Percentiles rank a stretch among this genome's conserved stretches.
Conservation (phyloP, 2,329 filamentous ascomycete species). For the Hymenoscyphus fructigenus region DNA sequence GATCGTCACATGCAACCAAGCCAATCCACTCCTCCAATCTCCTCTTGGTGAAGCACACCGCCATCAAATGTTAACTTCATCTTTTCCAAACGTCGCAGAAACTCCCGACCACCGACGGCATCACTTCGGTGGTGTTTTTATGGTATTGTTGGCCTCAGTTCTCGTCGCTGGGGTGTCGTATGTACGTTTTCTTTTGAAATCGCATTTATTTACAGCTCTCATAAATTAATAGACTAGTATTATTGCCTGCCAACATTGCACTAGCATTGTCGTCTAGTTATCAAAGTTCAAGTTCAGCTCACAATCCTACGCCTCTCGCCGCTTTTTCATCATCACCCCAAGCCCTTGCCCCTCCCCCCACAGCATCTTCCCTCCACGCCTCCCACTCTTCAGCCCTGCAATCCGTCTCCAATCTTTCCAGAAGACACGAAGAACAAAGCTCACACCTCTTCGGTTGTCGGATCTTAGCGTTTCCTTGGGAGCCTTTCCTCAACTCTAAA, state of each 20-base stretch:
- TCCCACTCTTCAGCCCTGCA: background rate
- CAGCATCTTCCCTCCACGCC: constrained; percentile 1
- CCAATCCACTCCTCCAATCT: background rate
- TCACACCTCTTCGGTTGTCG: background rate
- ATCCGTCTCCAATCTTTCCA: background rate
- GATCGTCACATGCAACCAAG: background rate
- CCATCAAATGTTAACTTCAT: background rate
- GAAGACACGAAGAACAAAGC: background rate
- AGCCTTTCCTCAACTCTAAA: background rate
- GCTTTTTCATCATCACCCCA: background rate
- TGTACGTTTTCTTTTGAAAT: background rate
- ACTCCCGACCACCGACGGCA: background rate
- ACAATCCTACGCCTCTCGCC: background rate
- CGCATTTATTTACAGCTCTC: background rate
- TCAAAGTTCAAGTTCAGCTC: background rate
- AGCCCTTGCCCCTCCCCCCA: background rate
- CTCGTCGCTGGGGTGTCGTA: background rate
- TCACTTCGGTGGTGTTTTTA: background rate
- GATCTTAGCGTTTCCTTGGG: background rate
- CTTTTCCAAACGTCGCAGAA: constrained; percentile 1
- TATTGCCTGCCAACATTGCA: background rate
- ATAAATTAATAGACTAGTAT: background rate
- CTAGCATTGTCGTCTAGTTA: background rate
- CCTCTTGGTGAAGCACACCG: background rate
- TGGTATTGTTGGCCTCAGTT: background rate